Evolutionary conservation across 495 filamentous ascomycete genomes (phyloP).

Genomic region (Lophiostoma macrostomum): DNA sequence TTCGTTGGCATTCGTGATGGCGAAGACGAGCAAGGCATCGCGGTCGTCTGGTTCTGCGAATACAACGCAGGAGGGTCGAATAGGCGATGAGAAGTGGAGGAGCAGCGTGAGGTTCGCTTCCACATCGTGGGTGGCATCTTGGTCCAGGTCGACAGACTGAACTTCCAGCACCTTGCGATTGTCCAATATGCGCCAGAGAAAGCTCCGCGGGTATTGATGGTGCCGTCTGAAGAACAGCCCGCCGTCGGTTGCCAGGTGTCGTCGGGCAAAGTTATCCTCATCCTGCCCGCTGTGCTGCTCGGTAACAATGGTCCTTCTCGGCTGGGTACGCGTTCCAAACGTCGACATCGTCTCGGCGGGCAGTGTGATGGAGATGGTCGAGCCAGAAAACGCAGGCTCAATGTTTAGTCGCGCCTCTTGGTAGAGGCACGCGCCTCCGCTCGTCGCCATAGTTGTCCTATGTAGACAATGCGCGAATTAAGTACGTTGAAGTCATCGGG

Average conservation of each 20-base stretch:
- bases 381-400: conserved; percentile 65
- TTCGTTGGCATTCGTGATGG: conserved; percentile 71
- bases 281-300: conserved; percentile 56
- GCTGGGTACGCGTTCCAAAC: conserved; percentile 35
- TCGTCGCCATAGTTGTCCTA: conserved; percentile 38
- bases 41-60: conserved; percentile 75
- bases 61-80: conserved; percentile 71
- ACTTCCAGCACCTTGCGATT: conserved; percentile 77
- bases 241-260: conserved; percentile 71
- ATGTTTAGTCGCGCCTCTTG: conserved; percentile 84
- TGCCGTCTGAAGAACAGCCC: conserved; percentile 80
- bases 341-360: conserved; percentile 48
- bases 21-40: conserved; percentile 76
- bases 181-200: conserved; percentile 87
- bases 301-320: conserved; percentile 41
- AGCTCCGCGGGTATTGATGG: conserved; percentile 70
- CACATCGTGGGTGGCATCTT: conserved; percentile 57
- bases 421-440: conserved; percentile 51
- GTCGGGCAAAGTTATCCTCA: conserved; percentile 68
- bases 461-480: conserved; percentile 7
- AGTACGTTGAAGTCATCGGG: not conserved
- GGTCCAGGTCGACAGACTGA: conserved; percentile 76
- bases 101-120: conserved; percentile 71
- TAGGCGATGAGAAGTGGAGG: conserved; percentile 67
- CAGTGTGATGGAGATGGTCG: conserved; percentile 71